phyloP scores from a whole-genome alignment of 2,329 filamentous ascomycete species.

The Colletotrichum sp. region DNA sequence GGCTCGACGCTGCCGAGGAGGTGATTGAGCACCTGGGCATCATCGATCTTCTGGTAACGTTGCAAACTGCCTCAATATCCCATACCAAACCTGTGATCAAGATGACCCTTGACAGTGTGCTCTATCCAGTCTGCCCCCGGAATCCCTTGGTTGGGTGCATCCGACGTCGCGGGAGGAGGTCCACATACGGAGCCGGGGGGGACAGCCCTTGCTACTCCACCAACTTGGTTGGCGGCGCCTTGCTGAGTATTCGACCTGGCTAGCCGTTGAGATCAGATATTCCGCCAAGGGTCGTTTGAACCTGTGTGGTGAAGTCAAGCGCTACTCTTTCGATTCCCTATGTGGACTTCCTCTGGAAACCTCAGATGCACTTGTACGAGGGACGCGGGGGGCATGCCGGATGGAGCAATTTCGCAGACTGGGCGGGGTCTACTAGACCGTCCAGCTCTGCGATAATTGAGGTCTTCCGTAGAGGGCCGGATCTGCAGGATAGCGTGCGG shows the following conservation, averaged over 20 bases:
- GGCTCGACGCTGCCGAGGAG: background rate
- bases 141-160: accelerated
- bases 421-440: background rate
- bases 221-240: background rate
- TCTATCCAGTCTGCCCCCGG: background rate
- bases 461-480: background rate
- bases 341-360: background rate
- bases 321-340: background rate
- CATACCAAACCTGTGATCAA: background rate
- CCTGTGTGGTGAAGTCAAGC: background rate
- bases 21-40: background rate
- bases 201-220: background rate
- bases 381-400: background rate
- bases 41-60: background rate
- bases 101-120: background rate
- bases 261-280: background rate
- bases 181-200: background rate
- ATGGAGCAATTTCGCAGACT: background rate
- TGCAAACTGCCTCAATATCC: background rate
- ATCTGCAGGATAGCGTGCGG: accelerated
- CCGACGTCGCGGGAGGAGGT: accelerated
- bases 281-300: background rate
- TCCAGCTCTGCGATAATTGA: background rate
- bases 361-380: background rate
- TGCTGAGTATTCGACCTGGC: background rate